Evolutionary conservation across 2,329 filamentous ascomycete genomes (phyloP).

Genomic region (Ascochyta pisi): DNA sequence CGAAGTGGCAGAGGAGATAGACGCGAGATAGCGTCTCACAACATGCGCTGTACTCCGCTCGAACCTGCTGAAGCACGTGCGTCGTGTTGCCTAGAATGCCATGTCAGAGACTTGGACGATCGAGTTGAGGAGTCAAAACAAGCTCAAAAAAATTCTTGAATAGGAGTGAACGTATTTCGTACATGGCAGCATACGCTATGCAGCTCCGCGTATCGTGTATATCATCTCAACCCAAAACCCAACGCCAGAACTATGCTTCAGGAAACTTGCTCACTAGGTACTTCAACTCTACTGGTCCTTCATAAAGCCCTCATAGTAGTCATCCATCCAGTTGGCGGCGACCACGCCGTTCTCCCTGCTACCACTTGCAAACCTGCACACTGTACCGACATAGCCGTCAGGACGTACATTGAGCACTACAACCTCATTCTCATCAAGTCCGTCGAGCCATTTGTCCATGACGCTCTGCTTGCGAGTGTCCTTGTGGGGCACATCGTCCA

Average conservation of each 20-base stretch:
- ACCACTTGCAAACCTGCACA: constrained; percentile 54
- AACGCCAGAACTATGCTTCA: constrained; percentile 10
- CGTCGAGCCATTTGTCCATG: constrained; percentile 74
- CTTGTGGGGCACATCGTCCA: constrained; percentile 68
- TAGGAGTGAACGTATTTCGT: neutral
- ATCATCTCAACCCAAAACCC: neutral
- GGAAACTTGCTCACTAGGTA: neutral
- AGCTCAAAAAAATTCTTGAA: no score
- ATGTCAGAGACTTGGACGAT: no score
- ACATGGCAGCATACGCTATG: neutral
- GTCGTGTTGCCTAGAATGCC: no score
- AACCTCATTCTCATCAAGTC: constrained; percentile 63
- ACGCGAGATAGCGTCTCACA: neutral
- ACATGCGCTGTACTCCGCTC: neutral
- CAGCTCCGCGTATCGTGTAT: neutral
- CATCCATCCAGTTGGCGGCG: constrained; percentile 57
- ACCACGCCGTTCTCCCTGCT: constrained; percentile 38
- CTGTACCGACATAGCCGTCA: constrained; percentile 75
- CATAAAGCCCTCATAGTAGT: constrained; percentile 60
- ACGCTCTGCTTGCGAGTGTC: constrained; percentile 61
- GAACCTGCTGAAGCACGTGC: no score
- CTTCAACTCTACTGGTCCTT: constrained; percentile 26
- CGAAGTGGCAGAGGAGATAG: neutral
- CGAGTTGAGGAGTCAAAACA: neutral
- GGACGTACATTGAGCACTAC: constrained; percentile 73